A percentile compares a stretch with the other conserved stretches of the same genome.
Evolutionary conservation across 257 asterid genomes (phyloP).

Genomic region (Apocynum venetum): DNA sequence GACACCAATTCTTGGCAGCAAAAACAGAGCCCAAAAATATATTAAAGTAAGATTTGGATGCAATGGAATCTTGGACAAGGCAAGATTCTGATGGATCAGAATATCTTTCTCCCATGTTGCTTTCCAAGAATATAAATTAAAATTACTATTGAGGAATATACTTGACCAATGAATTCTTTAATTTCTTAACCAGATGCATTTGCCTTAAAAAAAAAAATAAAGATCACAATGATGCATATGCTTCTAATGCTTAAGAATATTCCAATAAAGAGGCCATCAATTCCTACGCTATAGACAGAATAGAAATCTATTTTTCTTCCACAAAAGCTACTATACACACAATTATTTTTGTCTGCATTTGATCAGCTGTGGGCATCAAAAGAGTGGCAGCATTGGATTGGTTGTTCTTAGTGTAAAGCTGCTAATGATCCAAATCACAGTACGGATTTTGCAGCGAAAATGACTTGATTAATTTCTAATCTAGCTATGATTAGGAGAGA

Average conservation of each 20-base stretch:
- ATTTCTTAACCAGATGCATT: background rate
- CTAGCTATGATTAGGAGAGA: conserved; percentile 2
- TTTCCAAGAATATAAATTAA: conserved; percentile 27
- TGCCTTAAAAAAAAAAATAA: background rate
- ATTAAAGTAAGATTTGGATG: background rate
- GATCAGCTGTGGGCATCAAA: conserved; percentile 8
- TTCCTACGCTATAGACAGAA: background rate
- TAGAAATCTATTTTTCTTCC: background rate
- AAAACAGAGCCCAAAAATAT: background rate
- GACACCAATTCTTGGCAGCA: background rate
- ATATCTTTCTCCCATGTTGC: conserved; percentile 23
- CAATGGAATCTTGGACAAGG: conserved; percentile 28
- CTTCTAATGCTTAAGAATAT: conserved; percentile 18
- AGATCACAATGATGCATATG: conserved; percentile 8
- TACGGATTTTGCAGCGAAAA: conserved; percentile 6
- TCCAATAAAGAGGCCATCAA: conserved; percentile 2
- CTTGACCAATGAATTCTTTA: conserved; percentile 27
- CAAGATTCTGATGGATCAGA: conserved; percentile 44
- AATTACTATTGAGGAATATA: conserved; percentile 20
- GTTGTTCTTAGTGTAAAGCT: background rate
- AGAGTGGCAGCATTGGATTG: conserved; percentile 1
- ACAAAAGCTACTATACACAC: background rate
- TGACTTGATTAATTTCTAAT: background rate
- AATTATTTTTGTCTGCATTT: background rate
- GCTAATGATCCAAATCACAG: background rate